Conservation (phyloP, 164 flowering plant genomes). For the Sedum album region DNA sequence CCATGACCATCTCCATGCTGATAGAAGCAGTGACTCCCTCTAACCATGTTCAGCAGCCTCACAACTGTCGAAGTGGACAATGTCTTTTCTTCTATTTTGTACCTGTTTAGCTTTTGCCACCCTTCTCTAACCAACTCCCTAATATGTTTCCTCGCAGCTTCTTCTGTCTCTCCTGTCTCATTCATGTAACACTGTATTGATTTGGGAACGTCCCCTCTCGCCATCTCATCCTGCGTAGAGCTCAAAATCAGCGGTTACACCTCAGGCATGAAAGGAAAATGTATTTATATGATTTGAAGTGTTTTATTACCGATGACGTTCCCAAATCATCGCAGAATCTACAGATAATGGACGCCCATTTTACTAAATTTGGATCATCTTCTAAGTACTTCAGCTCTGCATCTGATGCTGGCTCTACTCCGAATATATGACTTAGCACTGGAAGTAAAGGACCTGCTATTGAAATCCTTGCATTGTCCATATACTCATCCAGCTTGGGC, state of each 20-base stretch:
- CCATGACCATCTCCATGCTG: constrained; percentile 11
- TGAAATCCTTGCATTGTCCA: constrained; percentile 1
- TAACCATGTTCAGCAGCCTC: constrained; percentile 9
- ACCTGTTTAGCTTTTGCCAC: constrained; percentile 24
- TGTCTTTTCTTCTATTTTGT: constrained; percentile 1
- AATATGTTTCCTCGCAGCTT: constrained; percentile 20
- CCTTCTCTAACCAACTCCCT: constrained; percentile 5
- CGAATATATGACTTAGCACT: neutral
- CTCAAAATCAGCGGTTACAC: neutral
- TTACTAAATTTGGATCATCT: neutral
- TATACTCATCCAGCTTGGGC: constrained; percentile 8
- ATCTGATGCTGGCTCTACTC: neutral
- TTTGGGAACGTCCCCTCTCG: constrained; percentile 27
- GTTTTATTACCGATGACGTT: too few relatives aligned
- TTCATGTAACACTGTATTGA: constrained; percentile 31
- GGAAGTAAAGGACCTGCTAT: neutral
- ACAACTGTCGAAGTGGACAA: neutral
- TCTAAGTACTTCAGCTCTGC: neutral
- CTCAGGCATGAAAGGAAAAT: too few relatives aligned
- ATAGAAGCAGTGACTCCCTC: constrained; percentile 8
- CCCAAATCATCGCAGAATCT: constrained; percentile 4
- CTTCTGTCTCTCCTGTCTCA: constrained; percentile 22
- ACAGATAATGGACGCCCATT: neutral
- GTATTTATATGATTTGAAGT: neutral
- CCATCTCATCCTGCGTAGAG: constrained; percentile 20